Percentiles rank a stretch among this genome's conserved stretches.
Conservation (phyloP, 83 land plant species). For the Thuja plicata region DNA sequence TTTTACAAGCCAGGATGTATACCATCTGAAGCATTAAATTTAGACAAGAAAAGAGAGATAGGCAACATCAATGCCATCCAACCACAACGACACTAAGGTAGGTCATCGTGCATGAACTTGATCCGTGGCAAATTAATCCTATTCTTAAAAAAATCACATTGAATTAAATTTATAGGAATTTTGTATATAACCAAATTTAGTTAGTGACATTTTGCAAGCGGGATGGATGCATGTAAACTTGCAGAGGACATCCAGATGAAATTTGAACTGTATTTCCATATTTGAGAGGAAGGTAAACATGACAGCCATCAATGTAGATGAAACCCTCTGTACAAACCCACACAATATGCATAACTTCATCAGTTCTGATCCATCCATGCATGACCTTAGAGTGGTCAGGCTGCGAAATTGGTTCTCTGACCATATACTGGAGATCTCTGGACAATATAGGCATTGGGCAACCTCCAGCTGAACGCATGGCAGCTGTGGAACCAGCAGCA, state of each 20-base stretch:
- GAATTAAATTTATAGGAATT: background rate
- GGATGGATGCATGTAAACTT: constrained; percentile 6
- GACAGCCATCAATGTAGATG: constrained; percentile 89
- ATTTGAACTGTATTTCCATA: constrained; percentile 75
- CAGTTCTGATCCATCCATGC: constrained; percentile 56
- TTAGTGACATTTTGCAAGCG: background rate
- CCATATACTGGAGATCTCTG: constrained; percentile 88
- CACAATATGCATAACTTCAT: constrained; percentile 49
- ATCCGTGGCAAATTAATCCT: background rate
- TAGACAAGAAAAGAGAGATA: background rate
- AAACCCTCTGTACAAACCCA: constrained; percentile 77
- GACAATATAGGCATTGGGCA: constrained; percentile 68
- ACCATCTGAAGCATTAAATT: background rate
- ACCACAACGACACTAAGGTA: background rate
- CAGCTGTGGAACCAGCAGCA: constrained; percentile 97
- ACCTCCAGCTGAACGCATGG: constrained; percentile 99
- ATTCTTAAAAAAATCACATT: background rate
- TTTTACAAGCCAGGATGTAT: background rate
- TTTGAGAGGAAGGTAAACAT: constrained; percentile 46
- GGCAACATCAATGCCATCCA: background rate
- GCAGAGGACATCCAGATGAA: constrained; percentile 36
- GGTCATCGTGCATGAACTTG: background rate
- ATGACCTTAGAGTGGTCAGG: constrained; percentile 28
- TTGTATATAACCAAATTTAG: background rate
- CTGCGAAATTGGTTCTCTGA: constrained; percentile 79